phyloP scores from a whole-genome alignment of 192 early-diverging fungal species.

The Allomyces javanicus region DNA sequence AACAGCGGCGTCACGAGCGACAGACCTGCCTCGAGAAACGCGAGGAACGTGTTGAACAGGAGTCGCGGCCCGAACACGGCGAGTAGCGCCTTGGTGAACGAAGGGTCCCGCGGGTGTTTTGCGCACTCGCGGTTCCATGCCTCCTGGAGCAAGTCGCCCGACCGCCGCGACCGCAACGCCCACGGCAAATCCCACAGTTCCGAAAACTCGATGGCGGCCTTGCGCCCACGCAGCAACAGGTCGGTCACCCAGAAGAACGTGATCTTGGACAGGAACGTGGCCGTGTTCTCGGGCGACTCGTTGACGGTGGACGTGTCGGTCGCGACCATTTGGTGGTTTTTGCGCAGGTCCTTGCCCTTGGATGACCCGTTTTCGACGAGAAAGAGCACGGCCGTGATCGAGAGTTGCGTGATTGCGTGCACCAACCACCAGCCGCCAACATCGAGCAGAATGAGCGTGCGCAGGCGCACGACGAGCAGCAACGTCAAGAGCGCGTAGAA shows the following conservation, averaged over 20 bases:
- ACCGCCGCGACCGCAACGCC: neutral
- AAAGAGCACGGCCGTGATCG: neutral
- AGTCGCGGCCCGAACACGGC: neutral
- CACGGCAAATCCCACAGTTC: neutral
- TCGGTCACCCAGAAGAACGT: neutral
- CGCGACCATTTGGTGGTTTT: neutral
- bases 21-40: neutral
- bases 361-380: neutral
- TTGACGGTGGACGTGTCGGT: neutral
- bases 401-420: neutral
- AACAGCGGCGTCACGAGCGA: neutral
- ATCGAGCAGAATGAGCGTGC: neutral
- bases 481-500: neutral
- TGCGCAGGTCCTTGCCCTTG: neutral
- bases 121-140: neutral
- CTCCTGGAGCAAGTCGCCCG: neutral
- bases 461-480: neutral
- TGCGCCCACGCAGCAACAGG: neutral
- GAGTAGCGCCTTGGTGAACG: neutral
- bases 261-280: neutral
- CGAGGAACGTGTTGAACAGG: neutral
- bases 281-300: neutral
- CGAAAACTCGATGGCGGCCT: neutral
- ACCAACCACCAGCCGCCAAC: neutral
- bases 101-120: neutral